Base-by-base conservation (phyloP, 306 rosid genomes). In the Castanospermum australe region DNA sequence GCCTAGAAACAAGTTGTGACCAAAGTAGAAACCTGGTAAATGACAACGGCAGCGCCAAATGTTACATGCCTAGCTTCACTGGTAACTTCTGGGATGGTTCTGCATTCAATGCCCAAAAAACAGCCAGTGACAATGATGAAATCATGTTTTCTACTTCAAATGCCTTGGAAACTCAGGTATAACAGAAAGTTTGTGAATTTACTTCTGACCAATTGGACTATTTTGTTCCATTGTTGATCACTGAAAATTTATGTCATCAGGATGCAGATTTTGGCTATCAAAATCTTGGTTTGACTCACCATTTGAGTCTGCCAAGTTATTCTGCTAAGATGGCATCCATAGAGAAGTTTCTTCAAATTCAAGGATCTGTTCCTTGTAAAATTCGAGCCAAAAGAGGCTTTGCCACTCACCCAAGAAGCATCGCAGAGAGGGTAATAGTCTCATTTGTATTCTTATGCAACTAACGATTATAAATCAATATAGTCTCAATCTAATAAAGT, bases 381-480 rank as follows among this genome's bases (percentile, higher is more conserved):
- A 83, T 80, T 78, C 86, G 98, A 55, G 98, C 98, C 30, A 94
- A 94, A 85, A 75, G 98, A 86, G 98, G 98, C 67, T 94, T 84
- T 14, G 98, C 98, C 65, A 94, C 98, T 52, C 98, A 94, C 72
- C 98, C 98, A 2, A 87, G 98, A 81, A 94, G 97, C 91, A 92
- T 94, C 73, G 98, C 98, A 28, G 98, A 94, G 83, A 86, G 98
- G 93, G 98, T 90, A 86, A 75, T 69, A 41, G 63, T 81, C 72
- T 78, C 45, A 1, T 67, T 38, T 1, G 5, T 30, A 13, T 25
- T 50, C 4, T 5, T 2, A 41, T 18, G 2, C 28, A 2, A 13
- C 47, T 62, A 12, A 24, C 25, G 39, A 30, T 51, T 60, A 35
- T 71, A 79, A 55, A 32, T 17, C 15, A 36, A 13, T 14, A 7